A percentile compares a stretch with the other conserved stretches of the same genome.
phyloP scores from a whole-genome alignment of 257 asterid species.

The Solanum piurae region DNA sequence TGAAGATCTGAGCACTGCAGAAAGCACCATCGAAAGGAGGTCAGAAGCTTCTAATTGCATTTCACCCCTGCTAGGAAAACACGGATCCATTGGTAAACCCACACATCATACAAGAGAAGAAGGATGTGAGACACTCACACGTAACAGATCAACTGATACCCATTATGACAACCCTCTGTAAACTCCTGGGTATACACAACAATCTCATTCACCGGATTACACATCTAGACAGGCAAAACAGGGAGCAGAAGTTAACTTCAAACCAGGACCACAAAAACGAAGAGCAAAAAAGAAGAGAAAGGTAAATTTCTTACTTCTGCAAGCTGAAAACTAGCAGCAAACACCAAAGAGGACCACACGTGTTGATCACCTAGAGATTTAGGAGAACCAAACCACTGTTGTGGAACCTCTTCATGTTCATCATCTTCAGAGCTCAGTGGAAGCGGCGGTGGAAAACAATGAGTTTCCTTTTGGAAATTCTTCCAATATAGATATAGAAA shows the following conservation, averaged over 20 bases:
- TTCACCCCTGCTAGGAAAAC: neutral
- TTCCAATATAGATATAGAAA: neutral
- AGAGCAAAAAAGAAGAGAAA: neutral
- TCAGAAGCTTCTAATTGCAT: neutral
- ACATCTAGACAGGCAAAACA: constrained; percentile 29
- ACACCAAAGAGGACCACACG: neutral
- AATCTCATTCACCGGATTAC: neutral
- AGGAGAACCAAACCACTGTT: neutral
- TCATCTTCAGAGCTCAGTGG: neutral
- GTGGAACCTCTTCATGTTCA: neutral
- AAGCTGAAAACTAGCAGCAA: neutral
- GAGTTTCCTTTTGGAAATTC: neutral
- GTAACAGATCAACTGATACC: neutral
- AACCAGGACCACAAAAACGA: neutral
- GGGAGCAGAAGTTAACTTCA: neutral
- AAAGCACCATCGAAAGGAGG: neutral
- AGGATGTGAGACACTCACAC: neutral
- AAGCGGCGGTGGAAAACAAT: neutral
- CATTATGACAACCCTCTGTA: neutral
- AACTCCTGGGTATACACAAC: neutral
- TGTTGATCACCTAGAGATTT: neutral
- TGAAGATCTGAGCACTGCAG: neutral
- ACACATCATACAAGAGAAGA: neutral
- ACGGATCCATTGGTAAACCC: neutral
- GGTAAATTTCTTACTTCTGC: neutral